Base-by-base conservation (phyloP, 305 asterid species). In the Fraxinus sp. region DNA sequence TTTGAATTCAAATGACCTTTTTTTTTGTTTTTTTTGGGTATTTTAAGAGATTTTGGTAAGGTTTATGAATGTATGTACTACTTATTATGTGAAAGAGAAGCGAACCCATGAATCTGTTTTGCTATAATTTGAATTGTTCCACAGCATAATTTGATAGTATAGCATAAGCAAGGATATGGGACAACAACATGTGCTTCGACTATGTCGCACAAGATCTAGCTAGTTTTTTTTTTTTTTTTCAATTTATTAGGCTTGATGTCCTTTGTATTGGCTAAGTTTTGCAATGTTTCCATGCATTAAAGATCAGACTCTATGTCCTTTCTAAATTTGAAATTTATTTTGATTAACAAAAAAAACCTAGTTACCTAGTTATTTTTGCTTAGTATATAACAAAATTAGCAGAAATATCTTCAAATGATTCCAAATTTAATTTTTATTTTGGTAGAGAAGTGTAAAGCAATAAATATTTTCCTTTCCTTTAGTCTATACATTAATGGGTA, bases 31-130 rank as follows among this genome's bases (percentile, higher is more conserved):
- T 32, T 32, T 84, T 72, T 79, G 52, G 79, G 73, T 5, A 24
- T 20, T 7, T 70, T 80, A 28, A 78, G 83, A 41, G 79, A 76
- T 85, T 85, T 87, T 83, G 84, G 57, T 30, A 75, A 78, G 72
- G 62, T 79, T 59, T 79, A 84, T 24, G 79, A 52, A 85, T 87
- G 87, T 78, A 84, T 24, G 0, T 80, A 74, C 24, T 79, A 73
- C 82, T 84, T 68, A 36, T 73, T 80, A 82, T 46, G 83, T 46
- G 37, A 2, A 28, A 79, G 71, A 43, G 37, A 75, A 79, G 84
- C 75, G 84, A 84, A 78, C 32, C 79, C 2, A 26, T 14, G 14
- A 33, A 76, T 66, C 77, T 73, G 16, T 79, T 52, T 78, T 83
- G 80, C 82, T 80, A 37, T 37, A 37, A 62, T 49, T 64, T 43